These are phyloP conservation scores for Solanum sejunctum DNA, from an alignment of 257 asterid species.

Conservation along the genomic window DNA sequence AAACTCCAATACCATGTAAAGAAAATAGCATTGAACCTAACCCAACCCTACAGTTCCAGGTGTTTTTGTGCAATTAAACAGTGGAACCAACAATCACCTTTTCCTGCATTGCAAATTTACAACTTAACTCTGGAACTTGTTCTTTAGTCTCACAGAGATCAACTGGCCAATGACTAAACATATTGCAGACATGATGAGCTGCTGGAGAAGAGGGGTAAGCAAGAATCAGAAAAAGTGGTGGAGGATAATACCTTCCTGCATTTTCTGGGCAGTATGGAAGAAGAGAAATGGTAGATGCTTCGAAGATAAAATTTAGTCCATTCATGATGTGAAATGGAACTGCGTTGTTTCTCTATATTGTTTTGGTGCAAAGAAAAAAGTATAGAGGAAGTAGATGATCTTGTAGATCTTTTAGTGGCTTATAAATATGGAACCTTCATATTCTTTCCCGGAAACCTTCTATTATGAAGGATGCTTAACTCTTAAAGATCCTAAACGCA, in stretches of 20 bases:
- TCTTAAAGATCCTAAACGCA: background rate
- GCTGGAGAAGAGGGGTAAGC: background rate
- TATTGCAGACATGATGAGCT: background rate
- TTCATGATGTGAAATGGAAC: background rate
- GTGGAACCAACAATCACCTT: background rate
- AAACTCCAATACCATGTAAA: background rate
- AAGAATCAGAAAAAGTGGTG: background rate
- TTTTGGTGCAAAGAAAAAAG: background rate
- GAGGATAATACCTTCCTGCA: background rate
- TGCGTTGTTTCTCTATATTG: background rate
- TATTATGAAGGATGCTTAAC: background rate
- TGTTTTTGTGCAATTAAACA: background rate
- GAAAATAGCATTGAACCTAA: background rate
- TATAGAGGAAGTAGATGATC: background rate
- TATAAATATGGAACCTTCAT: background rate
- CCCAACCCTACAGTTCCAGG: background rate
- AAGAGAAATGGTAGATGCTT: background rate
- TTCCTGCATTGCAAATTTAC: background rate
- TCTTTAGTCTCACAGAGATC: background rate
- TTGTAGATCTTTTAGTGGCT: background rate
- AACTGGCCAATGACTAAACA: background rate
- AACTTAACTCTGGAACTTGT: background rate
- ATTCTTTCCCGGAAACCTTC: background rate
- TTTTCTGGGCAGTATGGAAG: background rate
- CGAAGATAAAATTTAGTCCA: background rate